These are phyloP conservation scores for Solanum virginianum DNA, from an alignment of 257 asterid species.

Conservation along the genomic window DNA sequence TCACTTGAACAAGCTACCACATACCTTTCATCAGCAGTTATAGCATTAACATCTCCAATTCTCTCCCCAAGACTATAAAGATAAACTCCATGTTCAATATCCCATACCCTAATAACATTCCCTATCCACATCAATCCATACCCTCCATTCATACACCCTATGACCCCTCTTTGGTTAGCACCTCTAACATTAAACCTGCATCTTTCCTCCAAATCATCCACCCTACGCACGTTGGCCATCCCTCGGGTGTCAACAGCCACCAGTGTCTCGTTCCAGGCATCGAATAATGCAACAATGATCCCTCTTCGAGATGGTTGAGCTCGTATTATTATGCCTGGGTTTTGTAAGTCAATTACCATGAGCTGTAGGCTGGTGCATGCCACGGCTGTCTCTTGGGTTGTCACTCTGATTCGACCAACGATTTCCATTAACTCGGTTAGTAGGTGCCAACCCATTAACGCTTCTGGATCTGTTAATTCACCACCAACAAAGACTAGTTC, in stretches of 20 bases:
- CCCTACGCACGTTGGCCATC: slow-evolving; percentile 30
- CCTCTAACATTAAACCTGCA: slow-evolving; percentile 51
- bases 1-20: slow-evolving; percentile 50
- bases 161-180: slow-evolving; percentile 19
- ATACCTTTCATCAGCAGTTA: slow-evolving; percentile 52
- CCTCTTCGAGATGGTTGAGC: slow-evolving; percentile 36
- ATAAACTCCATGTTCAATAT: slow-evolving; percentile 37
- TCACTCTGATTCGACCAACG: slow-evolving; percentile 53
- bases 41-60: slow-evolving; percentile 29
- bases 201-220: slow-evolving; percentile 21
- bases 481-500: slow-evolving; percentile 78
- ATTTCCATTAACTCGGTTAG: slow-evolving; percentile 48
- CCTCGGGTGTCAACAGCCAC: slow-evolving; percentile 36
- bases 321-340: slow-evolving; percentile 35
- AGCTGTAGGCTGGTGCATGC: slow-evolving; percentile 61
- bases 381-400: slow-evolving; percentile 38
- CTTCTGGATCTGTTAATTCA: slow-evolving; percentile 65
- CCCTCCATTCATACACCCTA: slow-evolving; percentile 70
- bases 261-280: slow-evolving; percentile 28
- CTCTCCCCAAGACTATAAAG: slow-evolving; percentile 60
- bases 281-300: slow-evolving; percentile 39
- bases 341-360: slow-evolving; percentile 43
- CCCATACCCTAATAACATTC: slow-evolving; percentile 76
- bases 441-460: slow-evolving; percentile 78
- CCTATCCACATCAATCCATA: slow-evolving; percentile 35